Evolutionary conservation across 371 early-diverging fungal species (phyloP).

Genomic region (Catenaria anguillulae): DNA sequence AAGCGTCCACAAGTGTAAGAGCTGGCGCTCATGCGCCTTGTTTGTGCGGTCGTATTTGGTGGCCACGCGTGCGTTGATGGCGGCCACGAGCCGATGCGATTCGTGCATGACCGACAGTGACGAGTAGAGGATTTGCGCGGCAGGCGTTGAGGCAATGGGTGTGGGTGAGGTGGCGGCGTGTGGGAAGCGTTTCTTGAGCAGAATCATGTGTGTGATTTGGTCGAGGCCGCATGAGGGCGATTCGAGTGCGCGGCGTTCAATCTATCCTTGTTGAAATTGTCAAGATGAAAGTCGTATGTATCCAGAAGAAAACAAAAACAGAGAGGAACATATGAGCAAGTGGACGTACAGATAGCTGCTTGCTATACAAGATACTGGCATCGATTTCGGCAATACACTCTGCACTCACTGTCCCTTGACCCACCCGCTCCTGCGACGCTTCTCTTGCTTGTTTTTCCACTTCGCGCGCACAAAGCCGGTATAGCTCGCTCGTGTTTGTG

Average conservation of each 20-base stretch:
- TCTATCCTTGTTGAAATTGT: too few relatives aligned
- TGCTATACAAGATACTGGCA: slow-evolving; percentile 29
- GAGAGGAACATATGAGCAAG: not conserved
- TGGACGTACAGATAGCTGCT: slow-evolving; percentile 23
- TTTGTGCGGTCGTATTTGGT: slow-evolving; percentile 51
- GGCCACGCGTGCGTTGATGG: slow-evolving; percentile 42
- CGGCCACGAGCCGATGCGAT: slow-evolving; percentile 35
- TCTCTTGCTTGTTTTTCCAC: too few relatives aligned
- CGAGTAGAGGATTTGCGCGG: slow-evolving; percentile 34
- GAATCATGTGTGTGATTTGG: slow-evolving; percentile 23
- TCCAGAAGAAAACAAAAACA: too few relatives aligned
- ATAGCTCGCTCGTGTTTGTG: slow-evolving; percentile 45
- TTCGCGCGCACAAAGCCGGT: slow-evolving; percentile 35
- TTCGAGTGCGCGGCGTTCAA: too few relatives aligned
- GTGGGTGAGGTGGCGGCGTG: slow-evolving; percentile 10
- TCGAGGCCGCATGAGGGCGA: slow-evolving; percentile 25
- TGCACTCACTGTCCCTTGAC: slow-evolving; percentile 3
- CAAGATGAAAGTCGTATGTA: too few relatives aligned
- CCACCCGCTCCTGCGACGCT: slow-evolving; percentile 13
- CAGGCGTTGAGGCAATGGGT: slow-evolving; percentile 22
- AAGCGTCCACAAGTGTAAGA: slow-evolving; percentile 35
- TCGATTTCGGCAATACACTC: not conserved
- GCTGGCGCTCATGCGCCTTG: slow-evolving; percentile 42
- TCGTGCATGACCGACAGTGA: slow-evolving; percentile 34
- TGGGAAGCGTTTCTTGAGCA: slow-evolving; percentile 36